These are phyloP conservation scores for Fraxinus xanthoxyloides DNA, from an alignment of 305 asterid species.

Conservation along the genomic window DNA sequence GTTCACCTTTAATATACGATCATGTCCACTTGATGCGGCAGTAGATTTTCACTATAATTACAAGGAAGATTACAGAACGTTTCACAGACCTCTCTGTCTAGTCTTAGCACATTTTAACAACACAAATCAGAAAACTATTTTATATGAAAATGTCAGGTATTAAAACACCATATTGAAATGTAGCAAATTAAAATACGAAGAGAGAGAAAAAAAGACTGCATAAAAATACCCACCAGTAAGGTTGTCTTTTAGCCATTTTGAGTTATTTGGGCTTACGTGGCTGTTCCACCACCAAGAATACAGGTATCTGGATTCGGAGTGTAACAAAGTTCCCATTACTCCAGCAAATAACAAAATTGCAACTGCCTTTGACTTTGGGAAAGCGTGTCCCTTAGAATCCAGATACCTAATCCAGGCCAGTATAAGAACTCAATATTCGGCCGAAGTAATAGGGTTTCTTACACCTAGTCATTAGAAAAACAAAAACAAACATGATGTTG, in stretches of 20 bases:
- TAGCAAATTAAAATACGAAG: not conserved
- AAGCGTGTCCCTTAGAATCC: constrained; percentile 31
- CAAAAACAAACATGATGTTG: no score
- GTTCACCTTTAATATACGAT: no score
- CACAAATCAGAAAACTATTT: not conserved
- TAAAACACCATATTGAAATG: not conserved
- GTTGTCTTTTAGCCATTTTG: constrained; percentile 97
- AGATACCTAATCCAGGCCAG: constrained; percentile 35
- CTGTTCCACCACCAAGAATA: constrained; percentile 99
- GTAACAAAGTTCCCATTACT: constrained; percentile 58
- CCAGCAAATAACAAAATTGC: constrained; percentile 43
- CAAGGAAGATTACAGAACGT: no score
- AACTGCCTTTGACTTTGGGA: constrained; percentile 43
- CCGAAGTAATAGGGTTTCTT: not conserved
- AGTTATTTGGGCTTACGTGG: constrained; percentile 89
- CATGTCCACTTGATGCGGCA: no score
- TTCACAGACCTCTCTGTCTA: not conserved
- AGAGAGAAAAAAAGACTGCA: not conserved
- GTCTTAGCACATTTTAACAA: not conserved
- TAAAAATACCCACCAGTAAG: constrained; percentile 57
- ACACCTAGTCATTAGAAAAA: constrained; percentile 27
- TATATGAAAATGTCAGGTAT: not conserved
- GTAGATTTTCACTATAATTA: no score
- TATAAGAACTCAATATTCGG: constrained; percentile 16
- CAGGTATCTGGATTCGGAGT: constrained; percentile 57